Conservation (phyloP, 2,329 filamentous ascomycete genomes). For the Diaporthe citri region DNA sequence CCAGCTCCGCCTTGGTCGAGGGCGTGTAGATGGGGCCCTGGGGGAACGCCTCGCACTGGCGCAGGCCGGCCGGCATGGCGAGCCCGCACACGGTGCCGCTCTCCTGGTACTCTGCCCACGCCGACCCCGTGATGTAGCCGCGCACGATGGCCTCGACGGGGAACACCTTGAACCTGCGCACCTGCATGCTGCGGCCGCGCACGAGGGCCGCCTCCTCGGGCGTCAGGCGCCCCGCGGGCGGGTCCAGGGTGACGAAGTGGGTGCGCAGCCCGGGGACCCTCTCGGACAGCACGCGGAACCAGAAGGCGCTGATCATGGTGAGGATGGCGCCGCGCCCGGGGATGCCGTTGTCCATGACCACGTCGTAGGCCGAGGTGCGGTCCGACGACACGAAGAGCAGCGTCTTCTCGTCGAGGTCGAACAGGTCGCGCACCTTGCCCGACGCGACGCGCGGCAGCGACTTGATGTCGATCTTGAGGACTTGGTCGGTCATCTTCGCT, state of each 20-base stretch:
- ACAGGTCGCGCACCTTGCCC: slow-evolving; percentile 50
- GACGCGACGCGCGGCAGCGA: slow-evolving; percentile 49
- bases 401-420: slow-evolving; percentile 46
- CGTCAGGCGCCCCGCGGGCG: slow-evolving; percentile 49
- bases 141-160: slow-evolving; percentile 89
- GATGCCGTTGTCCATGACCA: slow-evolving; percentile 81
- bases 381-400: slow-evolving; percentile 49
- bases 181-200: slow-evolving; percentile 80
- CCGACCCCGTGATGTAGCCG: slow-evolving; percentile 89
- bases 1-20: slow-evolving; percentile 85
- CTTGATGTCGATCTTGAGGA: slow-evolving; percentile 45
- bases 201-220: slow-evolving; percentile 63
- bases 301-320: slow-evolving; percentile 61
- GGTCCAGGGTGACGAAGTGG: slow-evolving; percentile 64
- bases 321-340: slow-evolving; percentile 67
- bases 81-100: slow-evolving; percentile 86
- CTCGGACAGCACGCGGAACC: slow-evolving; percentile 64
- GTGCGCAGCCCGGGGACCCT: slow-evolving; percentile 62
- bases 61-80: slow-evolving; percentile 73
- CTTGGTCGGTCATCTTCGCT: slow-evolving; percentile 36
- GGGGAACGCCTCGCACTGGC: slow-evolving; percentile 78
- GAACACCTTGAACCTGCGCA: slow-evolving; percentile 79
- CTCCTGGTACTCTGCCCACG: slow-evolving; percentile 81
- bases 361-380: slow-evolving; percentile 95
- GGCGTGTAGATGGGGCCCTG: slow-evolving; percentile 78